These are phyloP conservation scores for Erysimum cheiranthoides DNA, from an alignment of 345 rosid species.

Conservation along the genomic window DNA sequence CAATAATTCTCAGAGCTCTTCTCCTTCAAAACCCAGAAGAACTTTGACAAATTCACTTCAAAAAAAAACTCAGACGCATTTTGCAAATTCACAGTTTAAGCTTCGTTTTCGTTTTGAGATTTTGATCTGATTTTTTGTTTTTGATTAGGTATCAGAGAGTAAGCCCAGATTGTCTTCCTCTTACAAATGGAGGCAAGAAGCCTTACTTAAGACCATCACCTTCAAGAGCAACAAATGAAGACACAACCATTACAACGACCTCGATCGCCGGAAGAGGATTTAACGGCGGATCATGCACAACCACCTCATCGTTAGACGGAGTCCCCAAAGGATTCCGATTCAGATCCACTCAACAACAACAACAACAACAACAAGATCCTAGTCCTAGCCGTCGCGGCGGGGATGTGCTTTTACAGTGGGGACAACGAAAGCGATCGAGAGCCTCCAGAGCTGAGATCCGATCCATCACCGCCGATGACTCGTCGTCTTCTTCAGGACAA, in stretches of 20 bases:
- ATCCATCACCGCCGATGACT: constrained; percentile 53
- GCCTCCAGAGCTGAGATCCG: constrained; percentile 62
- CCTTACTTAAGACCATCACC: constrained; percentile 50
- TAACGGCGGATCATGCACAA: constrained; percentile 46
- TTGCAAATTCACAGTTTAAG: neutral
- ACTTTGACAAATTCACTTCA: neutral
- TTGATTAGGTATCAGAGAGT: constrained; percentile 67
- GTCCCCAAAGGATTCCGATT: constrained; percentile 43
- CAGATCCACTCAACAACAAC: constrained; percentile 39
- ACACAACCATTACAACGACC: constrained; percentile 26
- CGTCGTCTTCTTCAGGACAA: constrained; percentile 57
- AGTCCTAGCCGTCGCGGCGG: constrained; percentile 49
- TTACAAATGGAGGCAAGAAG: constrained; percentile 52
- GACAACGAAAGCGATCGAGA: constrained; percentile 71
- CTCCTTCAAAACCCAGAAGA: neutral
- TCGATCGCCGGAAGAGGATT: constrained; percentile 44
- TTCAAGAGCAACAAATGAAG: constrained; percentile 42
- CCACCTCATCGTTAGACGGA: constrained; percentile 28
- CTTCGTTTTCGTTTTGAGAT: neutral
- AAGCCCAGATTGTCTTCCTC: constrained; percentile 60
- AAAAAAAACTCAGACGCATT: constrained; percentile 16
- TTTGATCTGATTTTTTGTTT: constrained; percentile 19
- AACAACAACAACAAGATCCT: constrained; percentile 13
- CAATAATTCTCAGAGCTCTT: neutral
- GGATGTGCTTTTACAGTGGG: constrained; percentile 70